Percentiles rank a stretch among this genome's conserved stretches.
phyloP scores from a whole-genome alignment of 2,329 filamentous ascomycete genomes.

The Sporothrix luriei region DNA sequence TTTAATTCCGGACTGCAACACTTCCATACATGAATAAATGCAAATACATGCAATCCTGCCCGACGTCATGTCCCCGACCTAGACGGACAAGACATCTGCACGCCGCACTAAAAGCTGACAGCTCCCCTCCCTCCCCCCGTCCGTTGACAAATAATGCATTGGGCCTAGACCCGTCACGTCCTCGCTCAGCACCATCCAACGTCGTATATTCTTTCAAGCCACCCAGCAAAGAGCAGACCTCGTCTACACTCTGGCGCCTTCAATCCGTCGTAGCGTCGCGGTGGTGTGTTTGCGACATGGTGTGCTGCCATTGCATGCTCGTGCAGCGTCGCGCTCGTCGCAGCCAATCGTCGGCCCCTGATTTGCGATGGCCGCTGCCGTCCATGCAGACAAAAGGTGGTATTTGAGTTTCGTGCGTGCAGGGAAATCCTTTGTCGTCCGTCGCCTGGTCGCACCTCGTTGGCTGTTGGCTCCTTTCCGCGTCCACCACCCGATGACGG shows the following conservation, averaged over 20 bases:
- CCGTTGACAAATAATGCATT: neutral
- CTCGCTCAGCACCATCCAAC: neutral
- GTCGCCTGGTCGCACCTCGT: too few species aligned
- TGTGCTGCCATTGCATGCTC: neutral
- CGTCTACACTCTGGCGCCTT: too few species aligned
- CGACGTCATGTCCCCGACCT: neutral
- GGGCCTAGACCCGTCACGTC: neutral
- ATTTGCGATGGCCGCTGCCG: slow-evolving; percentile 1
- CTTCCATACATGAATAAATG: neutral
- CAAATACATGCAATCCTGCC: too few species aligned
- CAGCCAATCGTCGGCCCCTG: neutral
- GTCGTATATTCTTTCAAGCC: neutral
- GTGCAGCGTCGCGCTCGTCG: neutral
- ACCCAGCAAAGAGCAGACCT: neutral
- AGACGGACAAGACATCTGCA: slow-evolving; percentile 17
- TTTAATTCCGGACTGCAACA: slow-evolving; percentile 7
- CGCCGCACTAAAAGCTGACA: neutral
- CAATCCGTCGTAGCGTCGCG: neutral
- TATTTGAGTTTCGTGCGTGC: neutral
- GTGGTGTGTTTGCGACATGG: neutral
- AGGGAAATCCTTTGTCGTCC: neutral
- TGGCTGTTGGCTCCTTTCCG: neutral
- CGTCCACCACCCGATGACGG: neutral
- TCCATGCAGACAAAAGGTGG: neutral
- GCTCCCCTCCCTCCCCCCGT: too few species aligned